A percentile compares a stretch with the other conserved stretches of the same genome.
Conservation (phyloP, 148 eudicot genomes). For the Cornus kousa region DNA sequence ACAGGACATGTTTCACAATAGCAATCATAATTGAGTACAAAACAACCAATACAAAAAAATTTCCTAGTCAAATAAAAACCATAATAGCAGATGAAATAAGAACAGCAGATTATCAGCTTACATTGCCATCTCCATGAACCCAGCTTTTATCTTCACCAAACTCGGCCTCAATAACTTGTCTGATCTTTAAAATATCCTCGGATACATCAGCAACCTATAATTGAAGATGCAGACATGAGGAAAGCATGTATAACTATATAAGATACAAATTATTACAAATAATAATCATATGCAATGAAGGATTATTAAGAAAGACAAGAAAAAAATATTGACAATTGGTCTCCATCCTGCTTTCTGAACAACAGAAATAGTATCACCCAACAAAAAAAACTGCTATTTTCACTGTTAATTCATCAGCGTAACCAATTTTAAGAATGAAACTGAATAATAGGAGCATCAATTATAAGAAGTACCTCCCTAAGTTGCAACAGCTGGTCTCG, state of each 20-base stretch:
- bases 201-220: background rate
- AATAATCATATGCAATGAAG: background rate
- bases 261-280: background rate
- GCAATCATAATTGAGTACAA: background rate
- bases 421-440: background rate
- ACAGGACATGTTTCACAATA: background rate
- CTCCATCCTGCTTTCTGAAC: background rate
- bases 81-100: background rate
- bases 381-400: background rate
- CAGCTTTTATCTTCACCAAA: slow-evolving; percentile 60
- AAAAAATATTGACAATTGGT: background rate
- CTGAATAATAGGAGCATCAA: background rate
- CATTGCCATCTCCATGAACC: slow-evolving; percentile 61
- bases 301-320: background rate
- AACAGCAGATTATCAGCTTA: slow-evolving; percentile 16
- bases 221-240: background rate
- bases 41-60: background rate
- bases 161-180: slow-evolving; percentile 62
- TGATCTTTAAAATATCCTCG: slow-evolving; percentile 54
- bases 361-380: background rate
- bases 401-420: background rate
- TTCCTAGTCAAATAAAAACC: background rate
- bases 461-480: slow-evolving; percentile 53
- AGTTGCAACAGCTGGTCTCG: slow-evolving; percentile 67
- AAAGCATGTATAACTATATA: background rate